Evolutionary conservation across 305 asterid species (phyloP).

Genomic region (Caryopteris hybrid): DNA sequence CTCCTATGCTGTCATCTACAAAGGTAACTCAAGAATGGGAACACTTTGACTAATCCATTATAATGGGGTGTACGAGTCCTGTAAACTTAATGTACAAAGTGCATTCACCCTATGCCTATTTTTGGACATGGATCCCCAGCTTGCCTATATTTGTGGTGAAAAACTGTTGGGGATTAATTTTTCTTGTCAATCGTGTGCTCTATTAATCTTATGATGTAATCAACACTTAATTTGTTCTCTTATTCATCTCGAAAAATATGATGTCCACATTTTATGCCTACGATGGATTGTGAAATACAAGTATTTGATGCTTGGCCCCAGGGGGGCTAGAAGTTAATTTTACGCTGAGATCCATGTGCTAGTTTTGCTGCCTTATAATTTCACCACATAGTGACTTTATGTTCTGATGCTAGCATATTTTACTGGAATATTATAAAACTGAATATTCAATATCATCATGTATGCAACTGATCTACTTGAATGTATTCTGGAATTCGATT

Average conservation of each 20-base stretch:
- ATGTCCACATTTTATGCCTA: not conserved
- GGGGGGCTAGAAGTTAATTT: too few relatives aligned
- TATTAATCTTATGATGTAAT: not conserved
- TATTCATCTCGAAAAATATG: not conserved
- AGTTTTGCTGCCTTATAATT: not conserved
- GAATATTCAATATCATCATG: not conserved
- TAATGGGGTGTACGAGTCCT: not conserved
- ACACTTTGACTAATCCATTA: conserved; percentile 29
- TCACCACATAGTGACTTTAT: not conserved
- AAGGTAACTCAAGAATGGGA: conserved; percentile 46
- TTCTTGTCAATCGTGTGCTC: not conserved
- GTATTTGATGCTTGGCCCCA: too few relatives aligned
- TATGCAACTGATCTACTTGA: not conserved
- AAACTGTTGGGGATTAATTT: not conserved
- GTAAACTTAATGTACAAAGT: not conserved
- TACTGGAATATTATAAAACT: not conserved
- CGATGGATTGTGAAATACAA: not conserved
- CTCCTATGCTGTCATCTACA: conserved; percentile 19
- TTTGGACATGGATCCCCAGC: not conserved
- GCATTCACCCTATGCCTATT: not conserved
- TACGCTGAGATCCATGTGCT: not conserved
- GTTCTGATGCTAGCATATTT: not conserved
- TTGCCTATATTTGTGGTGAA: conserved; percentile 12
- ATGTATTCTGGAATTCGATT: not conserved
- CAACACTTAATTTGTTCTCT: not conserved